Evolutionary conservation across 2,329 filamentous ascomycete genomes (phyloP).

Genomic region (Colletotrichum sp.): DNA sequence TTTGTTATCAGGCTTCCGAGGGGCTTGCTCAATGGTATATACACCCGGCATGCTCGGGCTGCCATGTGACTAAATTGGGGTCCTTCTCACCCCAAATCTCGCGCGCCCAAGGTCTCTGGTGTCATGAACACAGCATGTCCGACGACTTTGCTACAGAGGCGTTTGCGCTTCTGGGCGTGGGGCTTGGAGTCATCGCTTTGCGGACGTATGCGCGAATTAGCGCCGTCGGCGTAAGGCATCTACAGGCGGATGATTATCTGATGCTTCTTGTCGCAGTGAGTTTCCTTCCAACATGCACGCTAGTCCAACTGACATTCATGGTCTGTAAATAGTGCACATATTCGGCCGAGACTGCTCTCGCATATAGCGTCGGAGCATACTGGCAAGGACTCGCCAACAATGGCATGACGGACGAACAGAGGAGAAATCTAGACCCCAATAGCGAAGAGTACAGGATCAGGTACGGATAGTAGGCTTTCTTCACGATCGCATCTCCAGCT

Average conservation of each 20-base stretch:
- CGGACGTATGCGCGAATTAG: conserved; percentile 54
- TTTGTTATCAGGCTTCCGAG: background rate
- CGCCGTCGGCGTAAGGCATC: conserved; percentile 51
- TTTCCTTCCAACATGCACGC: conserved; percentile 1
- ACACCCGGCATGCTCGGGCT: background rate
- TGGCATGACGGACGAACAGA: conserved; percentile 57
- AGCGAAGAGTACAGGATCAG: conserved; percentile 49
- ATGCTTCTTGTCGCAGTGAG: conserved; percentile 28
- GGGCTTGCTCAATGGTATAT: background rate
- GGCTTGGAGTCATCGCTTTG: conserved; percentile 52
- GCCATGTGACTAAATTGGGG: background rate
- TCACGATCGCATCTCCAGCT: background rate
- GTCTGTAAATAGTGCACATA: background rate
- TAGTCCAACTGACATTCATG: background rate
- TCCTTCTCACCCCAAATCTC: background rate
- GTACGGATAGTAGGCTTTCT: conserved; percentile 20
- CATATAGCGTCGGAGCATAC: conserved; percentile 41
- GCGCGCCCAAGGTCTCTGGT: background rate
- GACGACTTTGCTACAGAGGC: conserved; percentile 33
- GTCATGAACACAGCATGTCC: conserved; percentile 7
- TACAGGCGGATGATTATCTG: conserved; percentile 62
- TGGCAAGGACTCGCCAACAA: conserved; percentile 59
- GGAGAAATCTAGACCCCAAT: conserved; percentile 45
- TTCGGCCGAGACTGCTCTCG: conserved; percentile 29
- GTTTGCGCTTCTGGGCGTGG: conserved; percentile 53